Base-by-base conservation (phyloP, 2,329 filamentous ascomycete genomes). In the Pseudogymnoascus sp. region DNA sequence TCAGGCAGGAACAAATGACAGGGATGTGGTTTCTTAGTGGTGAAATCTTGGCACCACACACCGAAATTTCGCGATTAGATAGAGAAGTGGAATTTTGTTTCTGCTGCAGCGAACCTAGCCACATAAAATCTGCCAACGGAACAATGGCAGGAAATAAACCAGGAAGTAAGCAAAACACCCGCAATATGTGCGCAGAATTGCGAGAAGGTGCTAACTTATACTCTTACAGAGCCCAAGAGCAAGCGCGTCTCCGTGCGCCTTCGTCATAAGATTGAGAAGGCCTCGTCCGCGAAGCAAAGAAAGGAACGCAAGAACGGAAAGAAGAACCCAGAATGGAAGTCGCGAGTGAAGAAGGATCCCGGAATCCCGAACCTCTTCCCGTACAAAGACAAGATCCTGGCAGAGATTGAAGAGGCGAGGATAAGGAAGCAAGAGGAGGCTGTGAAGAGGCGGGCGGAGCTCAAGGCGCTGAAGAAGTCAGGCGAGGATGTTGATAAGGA, bases 281-380 rank as follows among this genome's bases (percentile, higher is more conserved):
- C 90, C 21, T 91, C 93, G 62, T 85, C 85, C 44, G 87, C 90
- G 66, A 99, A 99, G 81, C 91, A 96, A 78, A 86, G 87, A 74
- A 99, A 99, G 78, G 80, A 86, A 66, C 88, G 87, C 73, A 97
- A 96, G 81, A 81, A 86, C 63, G 91, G 89, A 63, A 97, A 96
- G 81, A 92, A 96, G 85, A 96, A 97, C 76, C 93, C 95, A 35
- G 86, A 96, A 90, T 97, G 95, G 92, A 86, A 90, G 70, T 93
- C 91, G 65, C 90, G 92, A 76, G 75, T 96, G 69, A 97, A 97
- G 85, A 99, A 97, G 80, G 95, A 99, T 72, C 95, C 93, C 24
- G 95, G 95, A 59, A 97, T 99, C 66, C 95, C 95, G 42, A 99
- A 97, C 74, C 79, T 97, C 37, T 99, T 97, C 79, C 95, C 95